These are phyloP conservation scores for Metschnikowia koreensis DNA, from an alignment of 805 yeast species.

Conservation along the genomic window DNA sequence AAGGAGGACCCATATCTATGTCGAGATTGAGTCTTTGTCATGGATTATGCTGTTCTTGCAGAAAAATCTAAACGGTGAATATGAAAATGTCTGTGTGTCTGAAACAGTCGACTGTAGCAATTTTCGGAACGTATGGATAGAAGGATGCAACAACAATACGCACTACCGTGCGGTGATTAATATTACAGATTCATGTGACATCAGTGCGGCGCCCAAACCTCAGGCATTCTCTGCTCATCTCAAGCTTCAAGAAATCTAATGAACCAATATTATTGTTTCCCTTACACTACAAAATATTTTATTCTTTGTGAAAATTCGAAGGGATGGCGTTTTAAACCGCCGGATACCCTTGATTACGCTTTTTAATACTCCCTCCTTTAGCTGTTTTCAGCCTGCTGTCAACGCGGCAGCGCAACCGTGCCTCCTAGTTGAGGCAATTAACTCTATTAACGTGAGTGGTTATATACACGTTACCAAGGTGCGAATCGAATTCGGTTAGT, in stretches of 20 bases:
- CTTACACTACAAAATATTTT: too few relatives aligned
- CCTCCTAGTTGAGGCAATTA: too few relatives aligned
- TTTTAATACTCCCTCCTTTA: too few relatives aligned
- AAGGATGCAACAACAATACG: neutral
- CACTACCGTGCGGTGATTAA: neutral
- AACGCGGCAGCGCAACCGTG: too few relatives aligned
- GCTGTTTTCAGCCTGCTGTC: too few relatives aligned
- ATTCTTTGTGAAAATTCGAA: too few relatives aligned
- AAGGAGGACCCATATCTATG: slow-evolving; percentile 29
- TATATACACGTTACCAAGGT: too few relatives aligned
- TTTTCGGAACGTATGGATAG: neutral
- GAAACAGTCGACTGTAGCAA: neutral
- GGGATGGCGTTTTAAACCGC: too few relatives aligned
- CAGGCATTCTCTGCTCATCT: neutral
- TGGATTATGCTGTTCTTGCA: slow-evolving; percentile 2
- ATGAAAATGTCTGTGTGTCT: neutral
- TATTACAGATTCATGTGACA: neutral
- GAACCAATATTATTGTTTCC: too few relatives aligned
- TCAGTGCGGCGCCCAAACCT: neutral
- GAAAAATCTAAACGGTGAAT: neutral
- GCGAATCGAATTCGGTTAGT: neutral
- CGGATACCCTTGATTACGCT: too few relatives aligned
- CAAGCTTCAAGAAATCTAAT: too few relatives aligned
- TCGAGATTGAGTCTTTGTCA: slow-evolving; percentile 26
- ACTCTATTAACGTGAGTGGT: too few relatives aligned